Percentiles rank a stretch among this genome's conserved stretches.
These are phyloP conservation scores for Suillus weaverae DNA, from an alignment of 768 basidiomycete species.

Conservation along the genomic window DNA sequence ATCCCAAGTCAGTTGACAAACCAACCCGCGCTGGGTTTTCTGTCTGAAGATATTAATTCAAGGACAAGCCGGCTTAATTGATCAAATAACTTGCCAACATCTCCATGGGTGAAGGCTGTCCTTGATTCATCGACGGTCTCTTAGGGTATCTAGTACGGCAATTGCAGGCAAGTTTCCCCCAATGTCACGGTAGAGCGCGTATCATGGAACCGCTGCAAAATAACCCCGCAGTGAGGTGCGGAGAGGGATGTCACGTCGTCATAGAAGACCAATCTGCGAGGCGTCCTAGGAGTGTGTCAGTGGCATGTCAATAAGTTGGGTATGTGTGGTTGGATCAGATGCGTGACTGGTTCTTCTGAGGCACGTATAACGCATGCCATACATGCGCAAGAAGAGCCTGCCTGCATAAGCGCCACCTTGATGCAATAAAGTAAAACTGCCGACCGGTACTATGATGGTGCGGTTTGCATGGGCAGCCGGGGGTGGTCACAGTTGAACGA, in stretches of 20 bases:
- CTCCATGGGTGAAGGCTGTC: conserved; percentile 76
- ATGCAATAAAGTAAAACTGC: background rate
- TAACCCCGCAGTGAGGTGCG: conserved; percentile 92
- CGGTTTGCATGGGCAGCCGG: background rate
- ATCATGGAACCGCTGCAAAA: conserved; percentile 97
- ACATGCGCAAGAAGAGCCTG: background rate
- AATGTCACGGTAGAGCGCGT: conserved; percentile 85
- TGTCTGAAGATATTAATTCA: background rate
- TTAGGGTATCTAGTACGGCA: conserved; percentile 42
- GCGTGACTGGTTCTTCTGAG: background rate
- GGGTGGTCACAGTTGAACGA: background rate
- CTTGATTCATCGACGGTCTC: conserved; percentile 67
- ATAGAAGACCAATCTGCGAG: conserved; percentile 96
- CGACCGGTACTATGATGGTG: background rate
- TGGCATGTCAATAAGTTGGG: conserved; percentile 85
- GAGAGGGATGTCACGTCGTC: conserved; percentile 94
- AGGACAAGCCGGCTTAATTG: conserved; percentile 92
- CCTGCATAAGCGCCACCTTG: background rate
- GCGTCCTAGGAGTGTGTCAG: conserved; percentile 95
- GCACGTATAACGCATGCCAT: background rate
- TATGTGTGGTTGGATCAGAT: background rate
- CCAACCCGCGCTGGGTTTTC: background rate
- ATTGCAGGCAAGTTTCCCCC: conserved; percentile 81
- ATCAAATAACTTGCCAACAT: conserved; percentile 77
- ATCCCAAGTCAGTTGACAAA: conserved; percentile 58